Evolutionary conservation across 768 basidiomycete species (phyloP), one percentile per base, ranked within the genome.

Genomic region (Imleria badia): DNA sequence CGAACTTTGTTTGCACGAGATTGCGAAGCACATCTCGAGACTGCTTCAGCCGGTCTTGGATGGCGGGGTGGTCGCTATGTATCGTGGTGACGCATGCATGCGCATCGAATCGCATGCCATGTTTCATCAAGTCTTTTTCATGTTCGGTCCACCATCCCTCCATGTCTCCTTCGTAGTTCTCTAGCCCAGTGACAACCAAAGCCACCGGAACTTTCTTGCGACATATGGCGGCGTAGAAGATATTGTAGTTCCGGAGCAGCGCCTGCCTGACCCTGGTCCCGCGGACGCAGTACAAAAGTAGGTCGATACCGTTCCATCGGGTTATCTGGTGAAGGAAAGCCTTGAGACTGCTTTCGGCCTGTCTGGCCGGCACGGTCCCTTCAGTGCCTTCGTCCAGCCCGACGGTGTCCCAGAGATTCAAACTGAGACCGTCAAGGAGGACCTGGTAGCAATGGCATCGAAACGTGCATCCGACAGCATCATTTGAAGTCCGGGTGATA

Each of bases 61-160:
- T 62, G 29, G 62, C 62, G 20, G 65, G 57, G 43, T 67, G 55
- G 43, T 67, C 56, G 44, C 60, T 67, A 19, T 11, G 58, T n/a
- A 60, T 61, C 5, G 75, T 71, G 15, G 76, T 77, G 47, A 78
- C 65, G 48, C 78, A 79, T 10, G 73, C 77, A 20, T 75, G 69
- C 3, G 69, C 75, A 31, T 68, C 60, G 19, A 76, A 76, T 10
- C 54, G 45, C 65, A 78, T 77, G 13, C 65, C 65, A 36, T 72
- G 61, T 26, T 48, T 52, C 17, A 58, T 58, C 49, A 78, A 69
- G 13, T 55, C 53, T 31, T 58, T 52, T 54, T 73, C 62, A 39
- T 77, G 73, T 45, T 63, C 53, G 17, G 40, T 53, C 77, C 75
- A 78, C 77, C 77, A 78, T 33, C 45, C 49, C 2, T 71, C 69